Evolutionary conservation across 805 yeast species (phyloP), one percentile per base, ranked within the genome.

Genomic region (Millerozyma miso): DNA sequence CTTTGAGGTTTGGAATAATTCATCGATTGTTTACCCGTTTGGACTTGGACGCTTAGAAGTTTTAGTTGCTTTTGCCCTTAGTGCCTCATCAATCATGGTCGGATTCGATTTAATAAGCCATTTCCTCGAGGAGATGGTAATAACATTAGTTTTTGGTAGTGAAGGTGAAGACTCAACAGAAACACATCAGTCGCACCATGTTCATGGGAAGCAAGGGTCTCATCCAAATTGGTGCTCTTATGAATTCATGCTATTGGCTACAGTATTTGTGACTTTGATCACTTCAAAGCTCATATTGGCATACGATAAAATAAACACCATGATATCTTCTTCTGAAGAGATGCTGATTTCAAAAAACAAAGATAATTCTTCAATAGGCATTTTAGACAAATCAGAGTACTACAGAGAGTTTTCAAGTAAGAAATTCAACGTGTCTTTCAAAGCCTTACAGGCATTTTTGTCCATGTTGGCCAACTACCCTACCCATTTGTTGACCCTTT

Each of bases 31-130:
- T 12, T 85, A 81, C 50, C 99, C 99, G 0, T 91, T 91, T 69
- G 99, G 98, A 0, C 68, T 91, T 19, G 95, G 95, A n/a, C 73
- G 99, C 45, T 73, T 87, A 13, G 97, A 91, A 56, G 95, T 91
- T 0, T 65, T 91, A 14, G 81, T 85, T 36, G 95, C 95, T 2
- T 90, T 90, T 67, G 96, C 95, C 0, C 69, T 89, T 35, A 80
- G 93, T 13, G 83, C 91, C 1, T 83, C 95, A 1, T 74, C 91
- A 47, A 71, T 90, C 18, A 91, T 90, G 77, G 95, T 91, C 46
- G 97, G 98, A 0, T 77, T 88, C 40, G 98, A 91, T 62, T 69
- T 93, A 40, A 66, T 87, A 36, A 87, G 95, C 37, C 99, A 91
- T 62, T 73, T 86, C n/a, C 53, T 87, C 14, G 97, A 91, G 61